phyloP scores from a whole-genome alignment of 2,329 filamentous ascomycete genomes.

The Rutstroemia sp. region DNA sequence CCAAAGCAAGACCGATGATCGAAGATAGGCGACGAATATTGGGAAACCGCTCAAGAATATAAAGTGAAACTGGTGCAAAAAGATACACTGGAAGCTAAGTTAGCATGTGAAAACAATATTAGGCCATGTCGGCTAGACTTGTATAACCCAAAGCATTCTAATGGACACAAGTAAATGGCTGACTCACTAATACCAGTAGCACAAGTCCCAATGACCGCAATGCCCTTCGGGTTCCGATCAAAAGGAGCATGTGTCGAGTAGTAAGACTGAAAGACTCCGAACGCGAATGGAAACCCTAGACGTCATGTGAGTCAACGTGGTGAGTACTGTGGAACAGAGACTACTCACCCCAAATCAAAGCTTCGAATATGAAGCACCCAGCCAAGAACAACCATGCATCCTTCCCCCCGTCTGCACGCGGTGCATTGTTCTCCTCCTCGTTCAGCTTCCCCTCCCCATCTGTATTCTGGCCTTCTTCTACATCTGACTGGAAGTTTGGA shows the following conservation, averaged over 20 bases:
- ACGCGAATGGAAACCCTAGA: slow-evolving; percentile 32
- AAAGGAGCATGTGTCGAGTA: slow-evolving; percentile 34
- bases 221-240: slow-evolving; percentile 29
- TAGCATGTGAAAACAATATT: background rate
- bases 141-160: too few relatives aligned
- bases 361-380: slow-evolving; percentile 45
- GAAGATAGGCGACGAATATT: slow-evolving; percentile 24
- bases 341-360: slow-evolving; percentile 43
- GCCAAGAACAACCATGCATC: slow-evolving; percentile 44
- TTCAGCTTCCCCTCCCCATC: background rate
- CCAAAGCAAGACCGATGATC: slow-evolving; percentile 32
- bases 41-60: slow-evolving; percentile 25
- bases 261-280: slow-evolving; percentile 38
- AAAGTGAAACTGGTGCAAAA: slow-evolving; percentile 19
- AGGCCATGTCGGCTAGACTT: too few relatives aligned
- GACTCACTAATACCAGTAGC: slow-evolving; percentile 17
- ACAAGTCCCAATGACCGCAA: slow-evolving; percentile 38
- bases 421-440: slow-evolving; percentile 12
- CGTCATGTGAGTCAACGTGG: background rate
- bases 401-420: slow-evolving; percentile 41
- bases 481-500: background rate
- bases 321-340: background rate
- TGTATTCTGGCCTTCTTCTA: too few relatives aligned
- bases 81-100: slow-evolving; percentile 16
- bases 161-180: background rate